Percentiles rank a stretch among this genome's conserved stretches.
Evolutionary conservation across 192 early-diverging fungal genomes (phyloP).

Genomic region (Backusella luteola): DNA sequence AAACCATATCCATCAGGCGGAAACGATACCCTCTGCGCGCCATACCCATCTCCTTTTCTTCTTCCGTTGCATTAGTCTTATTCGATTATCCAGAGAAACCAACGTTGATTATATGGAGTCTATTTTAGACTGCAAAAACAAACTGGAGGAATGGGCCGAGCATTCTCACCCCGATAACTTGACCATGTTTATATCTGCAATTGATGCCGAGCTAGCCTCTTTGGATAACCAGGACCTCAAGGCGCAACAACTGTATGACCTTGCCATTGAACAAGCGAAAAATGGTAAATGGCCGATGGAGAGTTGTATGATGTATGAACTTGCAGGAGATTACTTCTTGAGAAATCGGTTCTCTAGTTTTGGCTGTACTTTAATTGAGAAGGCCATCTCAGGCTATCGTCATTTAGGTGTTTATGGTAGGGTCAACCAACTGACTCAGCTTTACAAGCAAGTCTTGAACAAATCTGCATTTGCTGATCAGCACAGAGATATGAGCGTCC

Average conservation of each 20-base stretch:
- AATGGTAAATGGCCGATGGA: slow-evolving; percentile 23
- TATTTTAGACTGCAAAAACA: background rate
- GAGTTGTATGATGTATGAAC: slow-evolving; percentile 25
- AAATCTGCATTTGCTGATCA: background rate
- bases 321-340: slow-evolving; percentile 28
- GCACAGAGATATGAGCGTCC: slow-evolving; percentile 4
- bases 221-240: background rate
- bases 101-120: background rate
- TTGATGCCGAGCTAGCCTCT: slow-evolving; percentile 31
- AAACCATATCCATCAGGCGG: slow-evolving; percentile 2
- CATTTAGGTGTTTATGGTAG: slow-evolving; percentile 29
- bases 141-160: slow-evolving; percentile 20
- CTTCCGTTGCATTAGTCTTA: slow-evolving; percentile 21
- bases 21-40: slow-evolving; percentile 20
- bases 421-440: slow-evolving; percentile 12
- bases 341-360: slow-evolving; percentile 17
- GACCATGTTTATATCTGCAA: slow-evolving; percentile 12
- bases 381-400: slow-evolving; percentile 17
- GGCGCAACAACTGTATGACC: slow-evolving; percentile 19
- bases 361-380: slow-evolving; percentile 19
- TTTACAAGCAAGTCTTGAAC: background rate
- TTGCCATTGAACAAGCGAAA: slow-evolving; percentile 25
- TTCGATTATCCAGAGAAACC: background rate
- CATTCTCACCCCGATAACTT: slow-evolving; percentile 23
- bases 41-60: slow-evolving; percentile 26